Evolutionary conservation across 495 filamentous ascomycete genomes (phyloP), one percentile per base, ranked within the genome.

Genomic region (Penicillium tannophilum): DNA sequence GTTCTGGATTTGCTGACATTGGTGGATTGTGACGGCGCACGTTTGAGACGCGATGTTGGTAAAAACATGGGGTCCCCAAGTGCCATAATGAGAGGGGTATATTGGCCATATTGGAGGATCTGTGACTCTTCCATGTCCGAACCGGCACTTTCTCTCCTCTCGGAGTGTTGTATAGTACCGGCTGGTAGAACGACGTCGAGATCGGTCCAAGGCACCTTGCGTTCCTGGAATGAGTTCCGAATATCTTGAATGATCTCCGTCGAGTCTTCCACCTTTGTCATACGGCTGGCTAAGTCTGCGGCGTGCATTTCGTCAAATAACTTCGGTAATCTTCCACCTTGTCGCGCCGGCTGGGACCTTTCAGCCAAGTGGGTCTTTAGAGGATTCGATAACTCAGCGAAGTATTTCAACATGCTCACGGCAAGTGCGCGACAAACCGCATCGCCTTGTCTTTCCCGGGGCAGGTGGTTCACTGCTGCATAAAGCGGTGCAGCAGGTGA

Each of bases 401-500:
- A 98, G 76, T 97, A 99, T 69, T 93, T 98, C 69, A 90, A 81
- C 68, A 98, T 79, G 50, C 90, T 89, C 70, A 98, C 93, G 36
- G 94, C 94, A 43, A 99, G 79, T 1, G 89, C 94, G 17, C 94
- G 87, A 72, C 85, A 91, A 35, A 96, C 76, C 68, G 96, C 92
- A 70, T 97, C 91, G 42, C 92, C 93, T 79, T 98, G 94, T 72
- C 90, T 90, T 65, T 96, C 93, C 56, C 90, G 86, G 23, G 95
- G 90, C n/a, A 99, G 82, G 68, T 95, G 86, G 68, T 89, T 88
- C 68, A 98, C 93, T 31, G 92, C 92, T 56, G 86, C 85, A 71
- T 97, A 98, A 59, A 95, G 86, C n/a, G 94, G 87, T n/a, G 93
- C 96, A 56, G 87, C 93, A 23, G 93, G 93, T 23, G 94, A 94